Conservation (phyloP, 2,329 filamentous ascomycete genomes). For the Rutstroemia sydowiana region DNA sequence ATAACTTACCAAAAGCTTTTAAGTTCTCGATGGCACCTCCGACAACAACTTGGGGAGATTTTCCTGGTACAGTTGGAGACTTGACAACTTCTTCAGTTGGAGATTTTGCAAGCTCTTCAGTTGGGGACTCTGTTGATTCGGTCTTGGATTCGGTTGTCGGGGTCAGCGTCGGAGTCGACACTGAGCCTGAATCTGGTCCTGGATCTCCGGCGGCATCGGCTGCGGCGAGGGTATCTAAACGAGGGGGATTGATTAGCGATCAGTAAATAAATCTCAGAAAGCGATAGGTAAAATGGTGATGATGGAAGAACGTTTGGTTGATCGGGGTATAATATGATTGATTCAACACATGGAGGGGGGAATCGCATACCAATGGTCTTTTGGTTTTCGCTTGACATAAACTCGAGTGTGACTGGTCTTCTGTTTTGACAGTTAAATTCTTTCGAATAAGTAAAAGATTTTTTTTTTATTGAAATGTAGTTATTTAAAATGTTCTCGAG, state of each 20-base stretch:
- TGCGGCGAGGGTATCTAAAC: constrained; percentile 9
- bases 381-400: constrained; percentile 99
- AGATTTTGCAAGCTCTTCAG: no score
- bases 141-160: no score
- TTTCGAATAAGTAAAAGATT: constrained; percentile 12
- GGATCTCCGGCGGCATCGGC: constrained; percentile 13
- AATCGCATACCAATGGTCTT: constrained; percentile 75
- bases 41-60: no score
- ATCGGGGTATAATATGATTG: neutral
- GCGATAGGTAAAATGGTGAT: neutral
- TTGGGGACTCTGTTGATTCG: no score
- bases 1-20: constrained; percentile 11
- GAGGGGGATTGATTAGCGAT: constrained; percentile 1
- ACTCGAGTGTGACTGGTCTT: constrained; percentile 63
- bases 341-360: neutral
- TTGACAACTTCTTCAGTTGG: neutral
- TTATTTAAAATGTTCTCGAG: no score
- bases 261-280: neutral
- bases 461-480: no score
- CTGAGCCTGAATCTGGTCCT: constrained; percentile 9
- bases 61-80: no score
- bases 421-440: constrained; percentile 17
- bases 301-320: neutral
- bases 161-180: constrained; percentile 2
- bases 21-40: constrained; percentile 10